Conservation (phyloP, 345 rosid genomes). For the Gossypium australe region DNA sequence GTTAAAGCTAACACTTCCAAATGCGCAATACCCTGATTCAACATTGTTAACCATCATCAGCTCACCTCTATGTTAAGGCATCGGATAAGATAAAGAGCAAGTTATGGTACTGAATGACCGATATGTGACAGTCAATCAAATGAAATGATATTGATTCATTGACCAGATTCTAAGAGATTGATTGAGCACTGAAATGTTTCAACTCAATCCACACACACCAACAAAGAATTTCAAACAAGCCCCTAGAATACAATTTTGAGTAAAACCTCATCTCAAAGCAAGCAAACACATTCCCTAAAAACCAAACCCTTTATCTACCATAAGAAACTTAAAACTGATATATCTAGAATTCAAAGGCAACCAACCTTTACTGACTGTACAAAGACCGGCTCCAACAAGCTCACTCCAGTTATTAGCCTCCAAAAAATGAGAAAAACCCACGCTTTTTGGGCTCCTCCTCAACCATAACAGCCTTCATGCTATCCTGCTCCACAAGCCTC, state of each 20-base stretch:
- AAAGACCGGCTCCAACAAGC: background rate
- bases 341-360: background rate
- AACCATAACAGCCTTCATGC: slow-evolving; percentile 89
- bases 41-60: too few relatives aligned
- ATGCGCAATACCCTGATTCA: too few relatives aligned
- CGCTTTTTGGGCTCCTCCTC: slow-evolving; percentile 93
- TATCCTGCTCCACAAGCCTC: slow-evolving; percentile 97
- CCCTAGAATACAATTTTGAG: background rate
- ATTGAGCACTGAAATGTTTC: background rate
- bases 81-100: background rate
- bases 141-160: background rate
- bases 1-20: too few relatives aligned
- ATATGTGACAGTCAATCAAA: background rate
- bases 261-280: background rate
- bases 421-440: slow-evolving; percentile 87
- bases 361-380: slow-evolving; percentile 26
- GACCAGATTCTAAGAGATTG: background rate
- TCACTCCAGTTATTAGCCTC: slow-evolving; percentile 30
- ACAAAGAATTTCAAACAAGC: background rate
- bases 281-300: background rate
- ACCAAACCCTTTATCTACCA: background rate
- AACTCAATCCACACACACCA: background rate
- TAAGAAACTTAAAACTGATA: background rate
- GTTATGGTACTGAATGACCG: background rate
- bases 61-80: background rate